A percentile compares a stretch with the other conserved stretches of the same genome.
Conservation (phyloP, 768 basidiomycete genomes). For the Lactarius tabidus region DNA sequence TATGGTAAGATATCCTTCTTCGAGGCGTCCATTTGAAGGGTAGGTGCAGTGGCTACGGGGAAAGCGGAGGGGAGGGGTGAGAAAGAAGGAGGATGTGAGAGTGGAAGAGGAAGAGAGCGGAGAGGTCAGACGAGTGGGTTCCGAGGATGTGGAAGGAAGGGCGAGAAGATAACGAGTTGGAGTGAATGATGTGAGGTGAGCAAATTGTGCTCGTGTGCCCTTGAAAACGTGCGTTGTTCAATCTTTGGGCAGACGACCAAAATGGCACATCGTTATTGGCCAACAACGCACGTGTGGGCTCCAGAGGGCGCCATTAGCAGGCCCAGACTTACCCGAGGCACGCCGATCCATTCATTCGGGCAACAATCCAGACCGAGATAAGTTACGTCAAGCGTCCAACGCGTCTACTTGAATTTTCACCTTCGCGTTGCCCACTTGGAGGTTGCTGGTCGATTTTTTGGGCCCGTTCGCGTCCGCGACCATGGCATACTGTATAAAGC, state of each 20-base stretch:
- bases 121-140: slow-evolving; percentile 7
- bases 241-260: slow-evolving; percentile 24
- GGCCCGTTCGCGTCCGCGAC: too few species aligned
- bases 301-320: not conserved
- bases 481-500: too few species aligned
- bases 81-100: not conserved
- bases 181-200: not conserved
- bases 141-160: not conserved
- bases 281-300: slow-evolving; percentile 10
- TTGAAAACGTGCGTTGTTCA: slow-evolving; percentile 12
- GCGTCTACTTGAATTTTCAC: not conserved
- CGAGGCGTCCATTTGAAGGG: slow-evolving; percentile 15
- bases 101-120: not conserved
- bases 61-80: not conserved
- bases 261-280: slow-evolving; percentile 15
- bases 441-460: too few species aligned
- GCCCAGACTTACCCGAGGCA: slow-evolving; percentile 1
- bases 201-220: slow-evolving; percentile 25
- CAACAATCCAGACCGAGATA: too few species aligned
- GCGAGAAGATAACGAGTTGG: not conserved
- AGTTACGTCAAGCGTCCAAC: not conserved
- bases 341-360: not conserved
- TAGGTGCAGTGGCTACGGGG: not conserved
- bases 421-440: not conserved
- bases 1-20: slow-evolving; percentile 31